Evolutionary conservation across 192 early-diverging fungal genomes (phyloP).

Genomic region (Coemansia sp.): DNA sequence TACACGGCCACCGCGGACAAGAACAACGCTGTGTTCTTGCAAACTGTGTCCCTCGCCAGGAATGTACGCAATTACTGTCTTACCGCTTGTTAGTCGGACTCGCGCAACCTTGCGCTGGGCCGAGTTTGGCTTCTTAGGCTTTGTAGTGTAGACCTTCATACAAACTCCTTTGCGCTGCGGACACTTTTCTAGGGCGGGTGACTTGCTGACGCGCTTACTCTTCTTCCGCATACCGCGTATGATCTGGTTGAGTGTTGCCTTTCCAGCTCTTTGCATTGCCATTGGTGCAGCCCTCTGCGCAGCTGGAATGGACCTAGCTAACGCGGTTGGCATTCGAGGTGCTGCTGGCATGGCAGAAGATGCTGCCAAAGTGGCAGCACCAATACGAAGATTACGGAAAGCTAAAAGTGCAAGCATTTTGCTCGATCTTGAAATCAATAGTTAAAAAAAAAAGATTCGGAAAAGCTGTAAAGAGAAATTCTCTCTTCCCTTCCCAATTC

Average conservation of each 20-base stretch:
- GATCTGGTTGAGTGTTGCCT: conserved; percentile 93
- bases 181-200: conserved; percentile 81
- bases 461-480: neutral
- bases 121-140: conserved; percentile 99
- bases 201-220: conserved; percentile 62
- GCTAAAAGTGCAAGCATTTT: conserved; percentile 40
- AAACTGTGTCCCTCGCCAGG: conserved; percentile 98
- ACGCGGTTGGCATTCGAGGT: neutral
- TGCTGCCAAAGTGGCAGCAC: conserved; percentile 7
- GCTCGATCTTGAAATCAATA: neutral
- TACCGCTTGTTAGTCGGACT: conserved; percentile 90
- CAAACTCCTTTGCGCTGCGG: conserved; percentile 94
- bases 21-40: conserved; percentile 95
- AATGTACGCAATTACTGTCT: conserved; percentile 92
- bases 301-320: neutral
- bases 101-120: conserved; percentile 91
- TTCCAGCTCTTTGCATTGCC: conserved; percentile 36
- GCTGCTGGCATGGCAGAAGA: neutral
- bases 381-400: conserved; percentile 41
- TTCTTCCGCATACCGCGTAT: conserved; percentile 81
- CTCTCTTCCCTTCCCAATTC: neutral
- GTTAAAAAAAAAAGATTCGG: neutral
- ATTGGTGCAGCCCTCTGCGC: conserved; percentile 5
- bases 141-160: conserved; percentile 91
- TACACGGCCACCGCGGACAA: conserved; percentile 93